phyloP scores from a whole-genome alignment of 2,329 filamentous ascomycete genomes.

The Onygenales sp. region DNA sequence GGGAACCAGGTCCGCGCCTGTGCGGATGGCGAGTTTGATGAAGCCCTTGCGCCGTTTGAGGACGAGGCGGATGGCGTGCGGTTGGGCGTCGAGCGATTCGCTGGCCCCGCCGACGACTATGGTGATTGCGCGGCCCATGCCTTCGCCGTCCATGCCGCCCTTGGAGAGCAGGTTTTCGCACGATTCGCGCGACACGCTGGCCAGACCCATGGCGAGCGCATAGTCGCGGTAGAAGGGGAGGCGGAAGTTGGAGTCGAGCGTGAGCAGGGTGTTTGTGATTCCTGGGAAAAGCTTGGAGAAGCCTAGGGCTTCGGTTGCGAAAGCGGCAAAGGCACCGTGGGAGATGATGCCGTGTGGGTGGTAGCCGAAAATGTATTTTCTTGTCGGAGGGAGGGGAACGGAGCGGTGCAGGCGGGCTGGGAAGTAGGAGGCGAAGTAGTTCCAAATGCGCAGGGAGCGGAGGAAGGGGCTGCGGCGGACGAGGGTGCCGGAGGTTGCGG shows the following conservation, averaged over 20 bases:
- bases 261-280: constrained; percentile 87
- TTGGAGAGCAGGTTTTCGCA: constrained; percentile 80
- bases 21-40: constrained; percentile 82
- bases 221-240: constrained; percentile 93
- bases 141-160: constrained; percentile 66
- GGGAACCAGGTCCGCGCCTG: constrained; percentile 88
- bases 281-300: constrained; percentile 84
- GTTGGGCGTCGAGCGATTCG: constrained; percentile 82
- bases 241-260: constrained; percentile 91
- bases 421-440: constrained; percentile 84
- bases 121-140: constrained; percentile 90
- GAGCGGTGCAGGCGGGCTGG: constrained; percentile 82
- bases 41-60: constrained; percentile 82
- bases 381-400: constrained; percentile 62
- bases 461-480: constrained; percentile 65
- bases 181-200: constrained; percentile 81
- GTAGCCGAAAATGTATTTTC: constrained; percentile 95
- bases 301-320: constrained; percentile 79
- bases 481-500: constrained; percentile 65
- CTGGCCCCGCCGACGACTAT: constrained; percentile 90
- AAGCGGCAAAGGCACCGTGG: constrained; percentile 87
- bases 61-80: constrained; percentile 66
- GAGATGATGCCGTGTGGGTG: constrained; percentile 97
- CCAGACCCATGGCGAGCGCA: constrained; percentile 76
- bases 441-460: constrained; percentile 69